Evolutionary conservation across 2,329 filamentous ascomycete species (phyloP).

Genomic region (Eurotiales sp.): DNA sequence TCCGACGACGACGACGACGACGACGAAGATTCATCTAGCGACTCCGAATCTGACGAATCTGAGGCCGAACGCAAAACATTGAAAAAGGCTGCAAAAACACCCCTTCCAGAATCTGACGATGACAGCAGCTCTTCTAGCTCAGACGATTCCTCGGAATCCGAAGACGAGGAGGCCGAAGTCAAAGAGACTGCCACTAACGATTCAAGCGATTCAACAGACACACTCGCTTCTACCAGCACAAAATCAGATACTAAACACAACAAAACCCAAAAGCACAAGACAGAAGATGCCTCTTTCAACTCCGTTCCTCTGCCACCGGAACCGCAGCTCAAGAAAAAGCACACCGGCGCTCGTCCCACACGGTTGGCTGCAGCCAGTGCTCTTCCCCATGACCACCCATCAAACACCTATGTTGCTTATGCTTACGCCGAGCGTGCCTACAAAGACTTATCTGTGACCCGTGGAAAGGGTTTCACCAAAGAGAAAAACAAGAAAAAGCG

Average conservation of each 20-base stretch:
- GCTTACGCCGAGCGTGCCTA: slow-evolving; percentile 87
- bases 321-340: slow-evolving; percentile 31
- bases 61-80: slow-evolving; percentile 26
- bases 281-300: slow-evolving; percentile 19
- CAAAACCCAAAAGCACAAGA: slow-evolving; percentile 20
- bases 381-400: slow-evolving; percentile 65
- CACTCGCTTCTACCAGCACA: slow-evolving; percentile 7
- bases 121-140: slow-evolving; percentile 21
- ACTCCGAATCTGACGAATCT: slow-evolving; percentile 28
- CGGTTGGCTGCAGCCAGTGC: slow-evolving; percentile 73
- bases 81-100: slow-evolving; percentile 34
- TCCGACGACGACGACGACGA: too few species aligned
- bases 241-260: slow-evolving; percentile 19
- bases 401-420: slow-evolving; percentile 78
- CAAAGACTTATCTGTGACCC: slow-evolving; percentile 82
- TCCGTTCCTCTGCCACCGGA: slow-evolving; percentile 20
- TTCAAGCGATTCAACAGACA: slow-evolving; percentile 16
- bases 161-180: slow-evolving; percentile 20
- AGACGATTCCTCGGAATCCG: slow-evolving; percentile 17
- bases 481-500: slow-evolving; percentile 99
- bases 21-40: slow-evolving; percentile 20
- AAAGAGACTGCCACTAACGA: slow-evolving; percentile 13
- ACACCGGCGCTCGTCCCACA: slow-evolving; percentile 56
- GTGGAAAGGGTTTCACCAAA: slow-evolving; percentile 97
- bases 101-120: slow-evolving; percentile 33